Base-by-base conservation (phyloP, 202 grass and related monocot species). In the Panicum virgatum region DNA sequence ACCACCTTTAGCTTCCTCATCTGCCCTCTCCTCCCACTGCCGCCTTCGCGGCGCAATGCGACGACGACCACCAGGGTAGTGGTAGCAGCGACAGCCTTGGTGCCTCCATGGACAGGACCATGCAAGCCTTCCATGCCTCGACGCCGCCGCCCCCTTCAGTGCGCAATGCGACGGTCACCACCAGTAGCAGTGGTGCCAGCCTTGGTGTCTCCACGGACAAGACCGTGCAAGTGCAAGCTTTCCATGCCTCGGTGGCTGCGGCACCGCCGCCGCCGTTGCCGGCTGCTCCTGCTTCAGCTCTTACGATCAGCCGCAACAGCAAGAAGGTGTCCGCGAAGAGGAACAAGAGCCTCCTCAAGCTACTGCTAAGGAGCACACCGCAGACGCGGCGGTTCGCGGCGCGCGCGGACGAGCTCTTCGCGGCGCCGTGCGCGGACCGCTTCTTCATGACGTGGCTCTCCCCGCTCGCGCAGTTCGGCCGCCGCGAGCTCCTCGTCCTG, bases 371-470 rank as follows among this genome's bases (percentile, higher is more conserved):
- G 48, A 32, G 40, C 69, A 88, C 73, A 0, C 44, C 81, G 10
- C 88, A 51, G 62, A 87, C 81, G 9, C 66, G 74, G 27, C 84
- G n/a, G 75, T 94, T 98, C 71, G 74, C 79, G 5, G 57, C 74
- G 59, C 81, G 90, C 62, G 64, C 79, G 12, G 53, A 72, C 34
- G 84, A 98, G 42, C 90, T 98, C 69, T 90, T 94, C 45, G n/a
- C 63, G 37, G 62, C 80, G 18, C 81, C 76, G 47, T 94, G 92
- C 70, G 75, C 39, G 58, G 65, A 26, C 16, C 86, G 83, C 46
- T 98, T 98, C 79, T 91, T 98, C 81, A 94, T 94, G 86, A 91
- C 87, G 27, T 98, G 92, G 92, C 81, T 98, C 52, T 85, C 95
- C 39, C 76, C 95, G 34, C 87, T 91, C 2, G 64, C 66, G 64